phyloP scores from a whole-genome alignment of 208 protist species.

The Trypanosoma platydactyli region DNA sequence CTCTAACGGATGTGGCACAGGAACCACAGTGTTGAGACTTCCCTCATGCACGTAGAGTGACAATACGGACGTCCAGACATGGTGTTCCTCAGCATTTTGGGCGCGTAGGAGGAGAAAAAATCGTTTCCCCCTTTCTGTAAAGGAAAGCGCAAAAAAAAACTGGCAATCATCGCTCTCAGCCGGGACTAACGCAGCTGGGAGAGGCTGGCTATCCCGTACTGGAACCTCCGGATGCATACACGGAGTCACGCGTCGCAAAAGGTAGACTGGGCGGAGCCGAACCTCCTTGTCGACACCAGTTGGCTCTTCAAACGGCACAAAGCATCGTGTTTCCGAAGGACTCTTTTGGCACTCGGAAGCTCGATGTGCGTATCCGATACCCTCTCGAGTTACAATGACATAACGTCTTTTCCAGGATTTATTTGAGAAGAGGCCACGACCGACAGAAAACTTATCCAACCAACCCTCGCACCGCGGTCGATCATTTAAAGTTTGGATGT shows the following conservation, averaged over 20 bases:
- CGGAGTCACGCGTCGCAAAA: constrained; percentile 42
- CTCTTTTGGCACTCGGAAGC: constrained; percentile 20
- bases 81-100: constrained; percentile 32
- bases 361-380: constrained; percentile 43
- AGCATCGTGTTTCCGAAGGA: constrained; percentile 28
- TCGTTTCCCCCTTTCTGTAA: constrained; percentile 45
- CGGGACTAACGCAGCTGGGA: background rate
- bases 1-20: constrained; percentile 47
- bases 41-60: constrained; percentile 55
- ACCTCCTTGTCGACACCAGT: constrained; percentile 11
- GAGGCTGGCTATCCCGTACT: constrained; percentile 22
- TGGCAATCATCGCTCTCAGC: background rate
- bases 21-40: constrained; percentile 40
- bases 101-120: constrained; percentile 60
- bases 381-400: constrained; percentile 42
- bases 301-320: constrained; percentile 40
- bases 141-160: constrained; percentile 66
- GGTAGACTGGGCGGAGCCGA: constrained; percentile 48
- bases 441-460: constrained; percentile 61
- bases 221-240: constrained; percentile 46
- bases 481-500: background rate
- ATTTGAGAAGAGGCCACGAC: constrained; percentile 39
- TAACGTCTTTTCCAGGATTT: constrained; percentile 57
- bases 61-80: constrained; percentile 42
- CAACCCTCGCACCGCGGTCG: constrained; percentile 55